Percentiles rank a stretch among this genome's conserved stretches.
Evolutionary conservation across 345 rosid species (phyloP).

Genomic region (Angophora floribunda): DNA sequence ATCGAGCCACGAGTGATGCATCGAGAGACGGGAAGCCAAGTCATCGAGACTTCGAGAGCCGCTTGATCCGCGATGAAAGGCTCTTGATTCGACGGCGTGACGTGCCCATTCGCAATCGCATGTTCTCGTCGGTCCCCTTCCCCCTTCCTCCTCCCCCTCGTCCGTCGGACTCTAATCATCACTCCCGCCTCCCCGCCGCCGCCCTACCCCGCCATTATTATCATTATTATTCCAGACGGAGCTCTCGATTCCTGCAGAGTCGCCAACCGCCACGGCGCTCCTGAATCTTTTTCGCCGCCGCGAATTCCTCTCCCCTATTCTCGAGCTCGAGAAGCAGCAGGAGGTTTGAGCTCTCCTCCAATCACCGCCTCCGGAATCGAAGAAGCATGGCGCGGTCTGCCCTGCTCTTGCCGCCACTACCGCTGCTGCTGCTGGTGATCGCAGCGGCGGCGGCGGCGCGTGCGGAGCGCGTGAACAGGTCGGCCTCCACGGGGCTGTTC

Average conservation of each 20-base stretch:
- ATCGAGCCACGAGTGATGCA: background rate
- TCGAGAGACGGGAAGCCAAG: background rate
- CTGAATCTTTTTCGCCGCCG: background rate
- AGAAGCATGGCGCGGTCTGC: background rate
- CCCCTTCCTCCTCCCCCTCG: background rate
- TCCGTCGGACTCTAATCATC: background rate
- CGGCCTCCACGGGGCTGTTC: conserved; percentile 26
- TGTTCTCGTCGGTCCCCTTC: background rate
- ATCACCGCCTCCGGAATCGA: background rate
- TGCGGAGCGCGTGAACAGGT: conserved; percentile 34
- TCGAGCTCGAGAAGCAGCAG: background rate
- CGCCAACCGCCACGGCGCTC: background rate
- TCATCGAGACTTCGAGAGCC: background rate
- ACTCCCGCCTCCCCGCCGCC: background rate
- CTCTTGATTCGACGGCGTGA: background rate
- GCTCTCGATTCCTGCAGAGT: background rate
- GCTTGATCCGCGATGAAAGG: background rate
- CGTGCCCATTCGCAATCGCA: background rate
- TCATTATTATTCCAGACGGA: background rate
- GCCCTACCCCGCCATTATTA: background rate
- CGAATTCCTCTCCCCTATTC: background rate
- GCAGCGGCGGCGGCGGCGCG: background rate
- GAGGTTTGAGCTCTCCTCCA: background rate
- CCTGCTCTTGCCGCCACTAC: background rate
- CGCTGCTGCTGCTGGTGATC: background rate